These are phyloP conservation scores for Apiospora koreana DNA, from an alignment of 2,329 filamentous ascomycete species.

Conservation along the genomic window DNA sequence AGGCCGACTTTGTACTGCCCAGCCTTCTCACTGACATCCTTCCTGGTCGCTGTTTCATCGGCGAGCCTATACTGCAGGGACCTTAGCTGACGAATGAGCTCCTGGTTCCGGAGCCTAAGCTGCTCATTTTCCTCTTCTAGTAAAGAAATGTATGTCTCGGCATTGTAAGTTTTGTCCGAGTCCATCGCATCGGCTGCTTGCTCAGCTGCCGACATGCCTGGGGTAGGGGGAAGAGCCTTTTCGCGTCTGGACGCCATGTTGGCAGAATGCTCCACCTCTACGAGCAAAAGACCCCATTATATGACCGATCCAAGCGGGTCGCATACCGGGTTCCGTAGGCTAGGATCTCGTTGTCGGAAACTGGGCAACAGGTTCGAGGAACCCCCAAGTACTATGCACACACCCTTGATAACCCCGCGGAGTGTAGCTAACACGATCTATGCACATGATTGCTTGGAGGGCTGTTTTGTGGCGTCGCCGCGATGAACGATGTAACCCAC, in stretches of 20 bases:
- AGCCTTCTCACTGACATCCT: neutral
- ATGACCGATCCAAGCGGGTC: neutral
- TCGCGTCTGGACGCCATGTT: neutral
- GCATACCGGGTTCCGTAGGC: neutral
- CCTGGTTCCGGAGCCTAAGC: neutral
- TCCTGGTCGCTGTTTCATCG: neutral
- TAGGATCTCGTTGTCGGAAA: neutral
- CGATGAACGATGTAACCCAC: neutral
- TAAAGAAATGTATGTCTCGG: neutral
- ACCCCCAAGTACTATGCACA: neutral
- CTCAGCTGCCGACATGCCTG: neutral
- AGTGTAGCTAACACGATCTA: neutral
- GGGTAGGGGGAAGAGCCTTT: conserved; percentile 6
- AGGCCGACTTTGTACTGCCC: neutral
- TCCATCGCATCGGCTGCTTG: neutral
- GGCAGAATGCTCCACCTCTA: neutral
- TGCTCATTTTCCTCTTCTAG: conserved; percentile 1
- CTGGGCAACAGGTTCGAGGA: neutral
- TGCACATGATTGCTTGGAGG: neutral
- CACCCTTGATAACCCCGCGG: neutral
- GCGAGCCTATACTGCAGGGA: neutral
- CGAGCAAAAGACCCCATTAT: neutral
- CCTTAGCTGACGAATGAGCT: neutral
- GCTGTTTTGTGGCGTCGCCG: neutral
- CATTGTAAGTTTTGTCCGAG: neutral